Conservation (phyloP, 2,329 filamentous ascomycete genomes). For the Penicillium capsulatum region DNA sequence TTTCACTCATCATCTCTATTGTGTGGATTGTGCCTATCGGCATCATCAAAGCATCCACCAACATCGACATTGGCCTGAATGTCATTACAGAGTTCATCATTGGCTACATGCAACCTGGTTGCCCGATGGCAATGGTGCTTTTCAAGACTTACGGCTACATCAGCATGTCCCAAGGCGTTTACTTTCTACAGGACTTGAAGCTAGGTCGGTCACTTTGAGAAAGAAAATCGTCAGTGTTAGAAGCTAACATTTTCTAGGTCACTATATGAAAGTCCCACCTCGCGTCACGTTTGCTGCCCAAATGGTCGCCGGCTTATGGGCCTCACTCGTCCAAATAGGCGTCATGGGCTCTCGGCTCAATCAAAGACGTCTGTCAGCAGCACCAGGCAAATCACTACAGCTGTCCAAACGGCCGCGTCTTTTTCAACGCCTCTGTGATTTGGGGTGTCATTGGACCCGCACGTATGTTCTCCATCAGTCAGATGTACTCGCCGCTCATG, state of each 20-base stretch:
- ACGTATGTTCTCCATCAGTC: conserved; percentile 62
- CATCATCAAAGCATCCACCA: conserved; percentile 67
- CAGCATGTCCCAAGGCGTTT: conserved; percentile 62
- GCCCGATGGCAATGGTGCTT: conserved; percentile 70
- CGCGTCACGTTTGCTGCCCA: conserved; percentile 51
- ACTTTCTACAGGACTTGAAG: conserved; percentile 63
- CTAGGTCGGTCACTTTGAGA: conserved; percentile 38
- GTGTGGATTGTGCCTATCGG: conserved; percentile 57
- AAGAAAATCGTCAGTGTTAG: neutral
- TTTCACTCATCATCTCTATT: conserved; percentile 62
- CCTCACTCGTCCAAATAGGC: conserved; percentile 47
- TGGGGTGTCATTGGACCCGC: conserved; percentile 70
- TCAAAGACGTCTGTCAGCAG: conserved; percentile 60
- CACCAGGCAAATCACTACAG: conserved; percentile 57
- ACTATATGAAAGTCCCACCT: conserved; percentile 61
- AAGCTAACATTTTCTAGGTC: conserved; percentile 29
- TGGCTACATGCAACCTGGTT: conserved; percentile 68
- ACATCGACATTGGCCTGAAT: conserved; percentile 63
- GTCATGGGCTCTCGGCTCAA: conserved; percentile 49
- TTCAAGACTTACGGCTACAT: conserved; percentile 73
- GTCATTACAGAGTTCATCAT: conserved; percentile 70
- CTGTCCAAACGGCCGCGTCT: conserved; percentile 56
- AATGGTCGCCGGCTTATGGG: conserved; percentile 50
- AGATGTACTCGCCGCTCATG: conserved; percentile 61
- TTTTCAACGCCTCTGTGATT: conserved; percentile 67